Conservation (phyloP, 345 rosid species). For the Citrus hindsii region DNA sequence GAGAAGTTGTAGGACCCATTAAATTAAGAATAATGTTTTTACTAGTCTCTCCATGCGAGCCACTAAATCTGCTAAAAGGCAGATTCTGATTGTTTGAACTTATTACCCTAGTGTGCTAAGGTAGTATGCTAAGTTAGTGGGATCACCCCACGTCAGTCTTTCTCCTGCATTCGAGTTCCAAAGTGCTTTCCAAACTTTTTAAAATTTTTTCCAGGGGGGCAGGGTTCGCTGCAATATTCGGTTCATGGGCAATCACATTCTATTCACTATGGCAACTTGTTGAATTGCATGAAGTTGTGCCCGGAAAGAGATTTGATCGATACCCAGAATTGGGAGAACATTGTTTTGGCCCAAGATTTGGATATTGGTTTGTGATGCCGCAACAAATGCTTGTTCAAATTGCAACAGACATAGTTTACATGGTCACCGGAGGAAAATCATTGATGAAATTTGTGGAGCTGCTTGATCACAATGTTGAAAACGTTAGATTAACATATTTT, state of each 20-base stretch:
- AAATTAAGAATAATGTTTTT: no score
- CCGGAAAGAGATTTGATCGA: conserved; percentile 30
- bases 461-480: not conserved
- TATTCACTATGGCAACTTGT: conserved; percentile 33
- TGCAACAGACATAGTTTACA: conserved; percentile 20
- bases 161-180: no score
- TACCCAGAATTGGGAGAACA: conserved; percentile 30
- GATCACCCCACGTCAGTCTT: no score
- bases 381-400: conserved; percentile 27
- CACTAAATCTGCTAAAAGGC: no score
- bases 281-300: conserved; percentile 28
- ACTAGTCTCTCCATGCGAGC: no score
- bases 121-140: no score
- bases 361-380: conserved; percentile 31
- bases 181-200: not conserved
- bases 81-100: no score
- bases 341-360: conserved; percentile 24
- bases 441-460: conserved; percentile 13
- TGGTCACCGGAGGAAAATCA: conserved; percentile 27
- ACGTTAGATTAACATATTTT: conserved; percentile 15
- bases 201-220: not conserved
- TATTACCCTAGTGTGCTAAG: no score
- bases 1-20: no score
- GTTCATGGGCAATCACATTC: conserved; percentile 27
- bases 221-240: conserved; percentile 8